phyloP scores from a whole-genome alignment of 139 green algal species.

The Closterium sp. region DNA sequence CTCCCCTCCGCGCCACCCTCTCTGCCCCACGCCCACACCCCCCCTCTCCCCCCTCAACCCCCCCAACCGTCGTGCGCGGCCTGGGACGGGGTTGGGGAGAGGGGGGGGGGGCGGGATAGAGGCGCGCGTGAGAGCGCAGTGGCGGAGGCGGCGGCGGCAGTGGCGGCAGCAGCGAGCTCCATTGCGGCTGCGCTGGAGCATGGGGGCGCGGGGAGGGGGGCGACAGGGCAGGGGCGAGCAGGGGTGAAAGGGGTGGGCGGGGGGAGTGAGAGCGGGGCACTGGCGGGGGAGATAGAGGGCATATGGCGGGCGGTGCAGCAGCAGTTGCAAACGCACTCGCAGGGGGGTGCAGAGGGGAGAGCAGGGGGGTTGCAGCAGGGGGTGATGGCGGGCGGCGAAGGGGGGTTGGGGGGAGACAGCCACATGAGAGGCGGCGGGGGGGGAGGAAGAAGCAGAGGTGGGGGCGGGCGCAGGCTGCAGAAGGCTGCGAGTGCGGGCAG shows the following conservation, averaged over 20 bases:
- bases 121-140: not conserved
- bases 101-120: no score
- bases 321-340: not conserved
- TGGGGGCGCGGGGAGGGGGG: not conserved
- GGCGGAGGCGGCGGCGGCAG: not conserved
- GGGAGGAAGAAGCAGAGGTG: not conserved
- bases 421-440: not conserved
- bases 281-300: not conserved
- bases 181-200: not conserved
- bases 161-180: not conserved
- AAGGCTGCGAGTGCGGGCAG: not conserved
- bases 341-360: not conserved
- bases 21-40: not conserved
- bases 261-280: not conserved
- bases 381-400: not conserved
- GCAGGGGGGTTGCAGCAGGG: not conserved
- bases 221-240: not conserved
- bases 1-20: not conserved
- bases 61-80: not conserved
- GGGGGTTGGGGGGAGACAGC: not conserved
- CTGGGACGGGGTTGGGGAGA: not conserved
- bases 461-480: not conserved
- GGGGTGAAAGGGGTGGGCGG: not conserved
- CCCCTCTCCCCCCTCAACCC: not conserved
- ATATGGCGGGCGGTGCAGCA: not conserved